A percentile compares a stretch with the other conserved stretches of the same genome.
These are phyloP conservation scores for Coelastrella sp. DNA, from an alignment of 139 green algal species.

Conservation along the genomic window DNA sequence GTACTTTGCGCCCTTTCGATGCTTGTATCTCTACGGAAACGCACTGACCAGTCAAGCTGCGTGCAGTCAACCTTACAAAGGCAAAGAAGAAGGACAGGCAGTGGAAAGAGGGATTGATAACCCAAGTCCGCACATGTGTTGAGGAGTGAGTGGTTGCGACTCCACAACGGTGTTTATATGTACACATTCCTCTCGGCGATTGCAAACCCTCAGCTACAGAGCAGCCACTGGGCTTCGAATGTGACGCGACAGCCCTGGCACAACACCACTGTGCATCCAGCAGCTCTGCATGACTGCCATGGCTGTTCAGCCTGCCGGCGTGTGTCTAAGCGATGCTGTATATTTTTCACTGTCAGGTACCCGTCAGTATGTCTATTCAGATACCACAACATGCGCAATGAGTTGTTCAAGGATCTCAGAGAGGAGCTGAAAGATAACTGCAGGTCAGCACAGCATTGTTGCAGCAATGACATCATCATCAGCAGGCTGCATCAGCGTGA, in stretches of 20 bases:
- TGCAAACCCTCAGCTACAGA: background rate
- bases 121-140: conserved; percentile 73
- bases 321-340: background rate
- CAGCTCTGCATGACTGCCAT: too few species aligned
- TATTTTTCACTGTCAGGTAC: conserved; percentile 68
- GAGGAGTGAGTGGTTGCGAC: conserved; percentile 78
- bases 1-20: conserved; percentile 20
- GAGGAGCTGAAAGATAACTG: conserved; percentile 81
- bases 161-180: background rate
- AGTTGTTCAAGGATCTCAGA: conserved; percentile 93
- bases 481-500: too few species aligned
- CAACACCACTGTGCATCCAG: too few species aligned
- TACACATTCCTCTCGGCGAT: background rate
- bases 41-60: background rate
- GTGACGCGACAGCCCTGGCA: too few species aligned
- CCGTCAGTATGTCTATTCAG: conserved; percentile 88
- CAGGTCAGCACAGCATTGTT: conserved; percentile 66
- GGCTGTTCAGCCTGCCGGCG: too few species aligned
- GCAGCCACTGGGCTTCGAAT: background rate
- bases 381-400: conserved; percentile 95
- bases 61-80: conserved; percentile 82
- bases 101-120: conserved; percentile 93
- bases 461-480: too few species aligned
- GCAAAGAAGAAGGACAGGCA: conserved; percentile 95
- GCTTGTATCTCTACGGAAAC: background rate